Evolutionary conservation across 176 grass and related monocot genomes (phyloP), one percentile per base, ranked within the genome.

Genomic region (Pontederia paniculata): DNA sequence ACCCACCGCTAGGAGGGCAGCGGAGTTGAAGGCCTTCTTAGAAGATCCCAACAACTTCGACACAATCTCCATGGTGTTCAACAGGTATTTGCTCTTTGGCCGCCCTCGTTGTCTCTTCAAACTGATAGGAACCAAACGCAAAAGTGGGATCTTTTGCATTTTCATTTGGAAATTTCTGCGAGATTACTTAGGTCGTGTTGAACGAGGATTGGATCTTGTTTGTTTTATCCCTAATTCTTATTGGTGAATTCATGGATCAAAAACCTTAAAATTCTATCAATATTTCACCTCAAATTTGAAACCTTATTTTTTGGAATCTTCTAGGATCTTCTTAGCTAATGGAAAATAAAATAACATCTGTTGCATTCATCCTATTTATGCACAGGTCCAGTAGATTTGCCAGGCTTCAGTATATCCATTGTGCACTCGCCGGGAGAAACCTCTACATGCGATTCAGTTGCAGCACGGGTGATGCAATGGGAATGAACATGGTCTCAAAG

Each of bases 401-500:
- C 18, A 88, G 72, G 50, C 70, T 98, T 19, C 93, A 88, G 77
- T 58, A 72, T 0, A 66, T 98, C 64, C 86, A 82, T 17, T 91
- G 93, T 9, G 83, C 77, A 0, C 78, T 98, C 12, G 93, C 86
- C 9, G 93, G 93, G 53, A 98, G 93, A 75, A 98, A 88, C 48
- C 59, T 98, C 60, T 91, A 91, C 83, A 85, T 98, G 80, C 81
- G 93, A 76, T 91, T 98, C 65, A 68, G 42, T 65, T 98, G 83
- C 77, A 77, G 77, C 70, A 98, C 93, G 2, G 93, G 93, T 50
- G 93, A 98, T 55, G 93, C 93, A 10, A 98, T 98, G 93, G 93
- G 87, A 20, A 98, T 98, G 93, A 90, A 98, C 73, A 91, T 98
- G 86, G 76, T 98, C 44, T 98, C 93, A 23, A 91, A 91, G 73